Evolutionary conservation across 352 stramenopile genomes (phyloP).

Genomic region (Pythium biforme): DNA sequence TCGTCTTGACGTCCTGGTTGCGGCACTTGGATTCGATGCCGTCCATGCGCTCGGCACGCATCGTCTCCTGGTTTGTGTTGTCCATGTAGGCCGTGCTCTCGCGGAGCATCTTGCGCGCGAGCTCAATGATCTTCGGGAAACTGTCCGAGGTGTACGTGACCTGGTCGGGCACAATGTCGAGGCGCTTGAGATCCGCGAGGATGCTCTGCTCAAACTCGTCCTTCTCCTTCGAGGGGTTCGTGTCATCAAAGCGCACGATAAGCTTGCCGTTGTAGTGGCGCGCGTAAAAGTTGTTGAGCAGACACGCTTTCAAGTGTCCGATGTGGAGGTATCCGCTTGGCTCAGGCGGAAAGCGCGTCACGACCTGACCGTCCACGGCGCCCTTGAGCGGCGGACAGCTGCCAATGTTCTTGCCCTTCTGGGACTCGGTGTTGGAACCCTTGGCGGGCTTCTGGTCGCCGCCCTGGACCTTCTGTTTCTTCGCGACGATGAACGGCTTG

Average conservation of each 20-base stretch:
- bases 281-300: conserved; percentile 99
- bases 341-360: conserved; percentile 99
- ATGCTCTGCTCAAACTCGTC: conserved; percentile 98
- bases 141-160: conserved; percentile 98
- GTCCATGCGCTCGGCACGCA: conserved; percentile 95
- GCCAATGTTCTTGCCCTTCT: conserved; percentile 83
- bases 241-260: conserved; percentile 99
- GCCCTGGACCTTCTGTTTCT: conserved; percentile 19
- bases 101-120: conserved; percentile 93
- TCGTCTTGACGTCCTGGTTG: conserved; percentile 79
- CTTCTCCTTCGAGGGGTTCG: conserved; percentile 99
- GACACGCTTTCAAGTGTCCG: conserved; percentile 98
- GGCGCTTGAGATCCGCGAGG: conserved; percentile 83
- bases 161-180: conserved; percentile 78
- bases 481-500: conserved; percentile 25
- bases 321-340: conserved; percentile 99
- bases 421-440: conserved; percentile 26
- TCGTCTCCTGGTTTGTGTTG: conserved; percentile 97
- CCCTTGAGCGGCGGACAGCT: conserved; percentile 94
- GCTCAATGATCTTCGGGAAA: conserved; percentile 95
- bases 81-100: conserved; percentile 99
- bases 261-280: conserved; percentile 97
- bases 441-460: conserved; percentile 28
- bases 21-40: conserved; percentile 91
- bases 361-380: conserved; percentile 93